These are phyloP conservation scores for Limnomonas spitsbergensis DNA, from an alignment of 139 green algal genomes.

Conservation along the genomic window DNA sequence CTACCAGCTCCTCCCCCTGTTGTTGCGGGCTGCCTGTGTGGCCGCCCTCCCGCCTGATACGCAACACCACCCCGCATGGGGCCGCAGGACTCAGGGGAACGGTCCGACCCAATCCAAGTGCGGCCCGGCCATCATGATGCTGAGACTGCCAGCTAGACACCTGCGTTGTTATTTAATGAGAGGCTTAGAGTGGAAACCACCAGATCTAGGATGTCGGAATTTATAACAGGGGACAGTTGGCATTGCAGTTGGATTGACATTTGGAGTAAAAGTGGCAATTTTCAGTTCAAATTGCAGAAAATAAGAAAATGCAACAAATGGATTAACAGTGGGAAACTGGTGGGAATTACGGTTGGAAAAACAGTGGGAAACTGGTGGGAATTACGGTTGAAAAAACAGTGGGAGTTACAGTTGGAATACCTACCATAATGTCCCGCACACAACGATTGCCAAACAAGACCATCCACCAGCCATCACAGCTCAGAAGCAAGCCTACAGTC, in stretches of 20 bases:
- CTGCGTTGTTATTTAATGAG: neutral
- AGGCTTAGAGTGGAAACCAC: neutral
- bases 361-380: too few species aligned
- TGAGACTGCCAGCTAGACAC: neutral
- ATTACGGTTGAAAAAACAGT: too few species aligned
- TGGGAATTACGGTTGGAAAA: too few species aligned
- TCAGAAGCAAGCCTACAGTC: too few species aligned
- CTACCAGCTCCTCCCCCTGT: conserved; percentile 11
- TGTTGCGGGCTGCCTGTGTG: neutral
- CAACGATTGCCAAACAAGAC: neutral
- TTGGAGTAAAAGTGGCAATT: too few species aligned
- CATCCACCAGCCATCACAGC: too few species aligned
- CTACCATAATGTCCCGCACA: neutral
- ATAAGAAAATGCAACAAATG: too few species aligned
- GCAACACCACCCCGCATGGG: neutral
- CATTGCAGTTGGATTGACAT: too few species aligned
- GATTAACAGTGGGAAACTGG: too few species aligned
- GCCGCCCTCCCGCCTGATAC: conserved; percentile 5
- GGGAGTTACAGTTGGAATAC: too few species aligned
- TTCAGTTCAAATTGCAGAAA: too few species aligned
- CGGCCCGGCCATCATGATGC: neutral
- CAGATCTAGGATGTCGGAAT: neutral
- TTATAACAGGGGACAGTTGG: neutral
- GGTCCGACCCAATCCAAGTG: neutral
- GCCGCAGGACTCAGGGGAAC: neutral